Base-by-base conservation (phyloP, 768 basidiomycete genomes). In the Leccinum rimulosum region DNA sequence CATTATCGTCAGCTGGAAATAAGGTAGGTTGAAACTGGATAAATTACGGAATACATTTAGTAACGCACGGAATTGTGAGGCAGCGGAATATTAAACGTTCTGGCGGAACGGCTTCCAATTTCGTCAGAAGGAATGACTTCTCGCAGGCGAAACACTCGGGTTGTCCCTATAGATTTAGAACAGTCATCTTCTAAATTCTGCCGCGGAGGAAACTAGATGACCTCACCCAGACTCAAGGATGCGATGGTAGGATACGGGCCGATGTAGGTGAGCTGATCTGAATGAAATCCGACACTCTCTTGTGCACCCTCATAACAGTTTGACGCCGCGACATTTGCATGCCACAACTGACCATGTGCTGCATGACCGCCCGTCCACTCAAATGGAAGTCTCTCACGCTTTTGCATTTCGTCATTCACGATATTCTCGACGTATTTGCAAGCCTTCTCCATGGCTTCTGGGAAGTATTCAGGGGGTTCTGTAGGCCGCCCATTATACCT, bases 211-310 rank as follows among this genome's bases (percentile, higher is more conserved):
- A 45, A 51, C 17, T 40, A 30, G 10, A 15, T 15, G 0, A 28
- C 64, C 80, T 62, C 54, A 86, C 91, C 91, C 12, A 93, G 80
- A 69, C 90, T 92, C 52, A 93, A 72, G 11, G 91, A 93, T 10
- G 91, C 91, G 63, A 93, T 93, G 0, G 91, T 93, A 6, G 89
- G 86, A 71, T 87, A 91, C 14, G 91, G 91, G 10, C 91, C 92
- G 7, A 93, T 77, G 73, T 88, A 87, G 0, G 91, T 91, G 56
- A 91, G 71, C 55, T 89, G 88, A 70, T 93, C 91, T 4, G 91
- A 86, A 69, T 93, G 92, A 67, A 82, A 86, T 0, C 92, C 91
- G 3, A 93, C 91, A 52, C 85, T 84, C 70, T 92, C 91, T 67
- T 87, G 86, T 38, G 82, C 80, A n/a, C 91, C 91, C 68, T 87